Conservation (phyloP, 352 stramenopile genomes). For the Phytopythium cucurbitacearum region DNA sequence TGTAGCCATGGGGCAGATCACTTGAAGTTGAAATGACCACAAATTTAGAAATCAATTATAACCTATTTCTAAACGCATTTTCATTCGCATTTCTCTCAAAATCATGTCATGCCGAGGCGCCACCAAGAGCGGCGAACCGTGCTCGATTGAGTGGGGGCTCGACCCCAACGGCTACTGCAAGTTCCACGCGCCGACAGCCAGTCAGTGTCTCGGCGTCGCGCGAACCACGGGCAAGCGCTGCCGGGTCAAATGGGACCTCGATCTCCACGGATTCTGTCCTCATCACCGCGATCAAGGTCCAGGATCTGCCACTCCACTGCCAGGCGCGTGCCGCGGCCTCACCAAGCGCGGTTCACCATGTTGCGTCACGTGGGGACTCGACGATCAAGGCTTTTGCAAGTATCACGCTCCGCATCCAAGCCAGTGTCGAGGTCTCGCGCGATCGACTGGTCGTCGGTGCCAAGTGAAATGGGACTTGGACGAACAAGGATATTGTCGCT, state of each 20-base stretch:
- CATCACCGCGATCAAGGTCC: conserved; percentile 12
- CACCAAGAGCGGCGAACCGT: conserved; percentile 11
- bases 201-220: conserved; percentile 17
- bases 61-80: too few species aligned
- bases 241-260: conserved; percentile 17
- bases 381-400: conserved; percentile 23
- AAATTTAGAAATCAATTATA: too few species aligned
- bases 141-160: conserved; percentile 14
- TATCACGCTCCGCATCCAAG: conserved; percentile 18
- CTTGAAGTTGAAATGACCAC: too few species aligned
- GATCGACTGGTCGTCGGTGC: conserved; percentile 21
- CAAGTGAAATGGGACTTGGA: conserved; percentile 25
- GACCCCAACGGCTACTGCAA: conserved; percentile 18
- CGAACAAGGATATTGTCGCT: conserved; percentile 22
- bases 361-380: conserved; percentile 17
- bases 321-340: conserved; percentile 9
- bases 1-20: too few species aligned
- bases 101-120: not conserved
- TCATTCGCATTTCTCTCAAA: not conserved
- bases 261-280: conserved; percentile 10
- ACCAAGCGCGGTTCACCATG: conserved; percentile 20
- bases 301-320: not conserved
- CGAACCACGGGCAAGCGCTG: conserved; percentile 17
- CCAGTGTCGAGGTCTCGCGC: conserved; percentile 19
- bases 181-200: conserved; percentile 14